Base-by-base conservation (phyloP, 2,329 filamentous ascomycete genomes). In the Juglanconis sp. region DNA sequence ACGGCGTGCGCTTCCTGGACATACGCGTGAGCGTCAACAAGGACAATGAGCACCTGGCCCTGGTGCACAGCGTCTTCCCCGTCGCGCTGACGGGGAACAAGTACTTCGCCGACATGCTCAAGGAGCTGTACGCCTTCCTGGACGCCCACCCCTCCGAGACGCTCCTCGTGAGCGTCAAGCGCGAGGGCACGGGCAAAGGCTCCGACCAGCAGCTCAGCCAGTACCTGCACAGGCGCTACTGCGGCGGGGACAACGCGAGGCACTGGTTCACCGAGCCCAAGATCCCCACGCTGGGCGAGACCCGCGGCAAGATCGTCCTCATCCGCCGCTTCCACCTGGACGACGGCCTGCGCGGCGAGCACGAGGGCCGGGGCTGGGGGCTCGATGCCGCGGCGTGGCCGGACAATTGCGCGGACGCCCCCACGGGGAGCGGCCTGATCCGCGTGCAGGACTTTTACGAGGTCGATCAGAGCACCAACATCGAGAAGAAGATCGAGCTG, bases 371-470 rank as follows among this genome's bases (percentile, higher is more conserved):
- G 6, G 83, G 82, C 52, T 85, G 78, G 74, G 86, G 82, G 48
- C 81, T 89, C 51, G 85, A 89, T 70, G 85, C 81, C 30, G 80
- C 83, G 64, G 72, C 72, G 53, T 98, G 94, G 94, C 91, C 90
- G 0, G 90, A 97, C 76, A 98, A 98, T 76, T 91, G 90, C 64
- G 86, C 89, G 36, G 87, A 96, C 69, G 88, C 90, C 59, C 80
- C 79, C 38, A 85, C 85, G 53, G 84, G 84, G 8, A 87, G 87
- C 68, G 92, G 91, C 3, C 80, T 87, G 64, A 86, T 97, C 61
- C 87, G 90, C 65, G 87, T 98, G 47, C 95, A 98, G 77, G 95
- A 98, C 77, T 97, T 94, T 74, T 98, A 96, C 80, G 92, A 96
- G 70, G 87, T 99, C 38, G 77, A 88, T 50, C 86, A 92, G 73